Percentiles rank a stretch among this genome's conserved stretches.
Evolutionary conservation across 192 early-diverging fungal genomes (phyloP).

Genomic region (Podila epicladia): DNA sequence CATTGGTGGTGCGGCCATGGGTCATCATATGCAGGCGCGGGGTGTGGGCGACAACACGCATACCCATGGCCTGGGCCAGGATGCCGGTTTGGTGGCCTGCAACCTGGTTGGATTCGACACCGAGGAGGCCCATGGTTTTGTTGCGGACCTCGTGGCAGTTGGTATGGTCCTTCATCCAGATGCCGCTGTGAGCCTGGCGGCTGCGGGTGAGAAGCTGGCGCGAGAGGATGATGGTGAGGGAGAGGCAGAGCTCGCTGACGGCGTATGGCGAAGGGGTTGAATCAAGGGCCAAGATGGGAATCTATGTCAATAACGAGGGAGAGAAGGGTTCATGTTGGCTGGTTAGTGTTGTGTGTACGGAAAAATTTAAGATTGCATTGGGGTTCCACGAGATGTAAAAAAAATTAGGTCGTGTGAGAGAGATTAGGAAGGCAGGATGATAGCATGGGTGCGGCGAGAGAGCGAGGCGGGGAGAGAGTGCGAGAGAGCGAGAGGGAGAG

Average conservation of each 20-base stretch:
- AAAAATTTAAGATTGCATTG: not conserved
- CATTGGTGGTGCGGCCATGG: conserved; percentile 42
- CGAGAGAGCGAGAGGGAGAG: not conserved
- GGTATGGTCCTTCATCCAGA: conserved; percentile 52
- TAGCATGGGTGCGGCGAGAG: not conserved
- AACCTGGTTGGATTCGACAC: conserved; percentile 37
- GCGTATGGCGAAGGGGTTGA: conserved; percentile 49
- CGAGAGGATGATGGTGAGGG: conserved; percentile 49
- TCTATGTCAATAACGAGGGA: conserved; percentile 11
- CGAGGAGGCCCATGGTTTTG: conserved; percentile 40
- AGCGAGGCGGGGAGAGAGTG: too few relatives aligned
- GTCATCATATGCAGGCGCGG: conserved; percentile 48
- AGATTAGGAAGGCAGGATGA: not conserved
- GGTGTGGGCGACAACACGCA: conserved; percentile 45
- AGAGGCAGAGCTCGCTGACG: conserved; percentile 51
- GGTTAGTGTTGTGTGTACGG: not conserved
- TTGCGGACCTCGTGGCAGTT: conserved; percentile 51
- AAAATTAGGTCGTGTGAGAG: not conserved
- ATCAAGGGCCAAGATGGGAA: conserved; percentile 42
- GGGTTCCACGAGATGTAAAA: not conserved
- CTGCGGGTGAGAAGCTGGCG: conserved; percentile 40
- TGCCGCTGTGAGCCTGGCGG: conserved; percentile 34
- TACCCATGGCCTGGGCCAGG: conserved; percentile 46
- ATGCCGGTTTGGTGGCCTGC: conserved; percentile 47
- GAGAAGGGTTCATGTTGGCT: not conserved